A percentile compares a stretch with the other conserved stretches of the same genome.
Conservation (phyloP, 306 rosid species). For the apple (Malus domestica) region DNA sequence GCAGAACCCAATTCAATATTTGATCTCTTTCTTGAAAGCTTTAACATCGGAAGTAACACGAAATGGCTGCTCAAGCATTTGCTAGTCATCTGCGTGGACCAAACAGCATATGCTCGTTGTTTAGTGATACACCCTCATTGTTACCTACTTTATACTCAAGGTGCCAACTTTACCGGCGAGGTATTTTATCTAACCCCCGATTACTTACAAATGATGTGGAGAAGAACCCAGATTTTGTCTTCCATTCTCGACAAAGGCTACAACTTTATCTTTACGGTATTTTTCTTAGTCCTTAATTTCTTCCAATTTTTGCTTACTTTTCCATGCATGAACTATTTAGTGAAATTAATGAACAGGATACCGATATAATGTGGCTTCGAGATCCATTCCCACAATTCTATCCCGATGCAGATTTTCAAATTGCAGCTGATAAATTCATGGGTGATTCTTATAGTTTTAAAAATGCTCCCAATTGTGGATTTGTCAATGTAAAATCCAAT, state of each 20-base stretch:
- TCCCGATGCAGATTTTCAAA: constrained; percentile 64
- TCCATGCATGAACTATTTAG: neutral
- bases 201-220: constrained; percentile 86
- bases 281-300: neutral
- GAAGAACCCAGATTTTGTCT: constrained; percentile 53
- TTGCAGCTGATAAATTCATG: constrained; percentile 51
- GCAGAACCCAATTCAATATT: constrained; percentile 67
- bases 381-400: constrained; percentile 56
- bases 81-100: constrained; percentile 61
- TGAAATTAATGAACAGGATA: constrained; percentile 38
- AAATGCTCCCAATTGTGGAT: constrained; percentile 70
- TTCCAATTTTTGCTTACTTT: neutral
- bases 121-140: constrained; percentile 54
- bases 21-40: constrained; percentile 72
- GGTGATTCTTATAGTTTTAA: constrained; percentile 36
- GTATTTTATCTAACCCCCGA: constrained; percentile 53
- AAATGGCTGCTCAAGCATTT: constrained; percentile 48
- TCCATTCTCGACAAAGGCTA: constrained; percentile 60
- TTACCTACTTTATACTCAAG: constrained; percentile 35
- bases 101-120: constrained; percentile 65
- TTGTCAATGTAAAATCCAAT: constrained; percentile 60
- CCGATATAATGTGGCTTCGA: constrained; percentile 84
- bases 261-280: constrained; percentile 79
- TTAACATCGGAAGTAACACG: constrained; percentile 53
- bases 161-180: constrained; percentile 48